A percentile compares a stretch with the other conserved stretches of the same genome.
phyloP scores from a whole-genome alignment of 2,329 filamentous ascomycete genomes.

The Nemania sp. region DNA sequence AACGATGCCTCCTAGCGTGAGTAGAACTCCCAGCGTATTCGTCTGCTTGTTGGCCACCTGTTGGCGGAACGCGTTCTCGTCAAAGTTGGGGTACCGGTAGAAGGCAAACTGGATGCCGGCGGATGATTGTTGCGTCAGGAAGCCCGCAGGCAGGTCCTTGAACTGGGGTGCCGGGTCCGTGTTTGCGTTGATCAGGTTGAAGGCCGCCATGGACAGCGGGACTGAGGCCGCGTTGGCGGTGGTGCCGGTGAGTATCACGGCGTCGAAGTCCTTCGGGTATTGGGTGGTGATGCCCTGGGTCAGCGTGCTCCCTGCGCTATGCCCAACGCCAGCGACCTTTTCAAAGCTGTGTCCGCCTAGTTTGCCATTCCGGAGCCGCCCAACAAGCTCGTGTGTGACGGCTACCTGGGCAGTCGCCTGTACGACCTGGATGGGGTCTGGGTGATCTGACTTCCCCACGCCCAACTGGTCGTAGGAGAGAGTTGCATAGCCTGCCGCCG shows the following conservation, averaged over 20 bases:
- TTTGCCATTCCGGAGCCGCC: constrained; percentile 32
- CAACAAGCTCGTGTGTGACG: constrained; percentile 42
- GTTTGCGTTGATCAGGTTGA: constrained; percentile 28
- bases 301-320: constrained; percentile 45
- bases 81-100: constrained; percentile 30
- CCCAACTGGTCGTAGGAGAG: constrained; percentile 50
- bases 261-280: constrained; percentile 43
- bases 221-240: constrained; percentile 23
- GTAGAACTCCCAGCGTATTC: constrained; percentile 29
- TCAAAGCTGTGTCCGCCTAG: constrained; percentile 36
- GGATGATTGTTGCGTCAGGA: constrained; percentile 25
- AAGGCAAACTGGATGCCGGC: constrained; percentile 32
- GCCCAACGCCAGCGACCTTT: constrained; percentile 46
- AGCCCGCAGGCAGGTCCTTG: constrained; percentile 25
- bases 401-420: constrained; percentile 45
- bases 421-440: constrained; percentile 45
- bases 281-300: constrained; percentile 40
- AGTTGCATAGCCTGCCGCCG: constrained; percentile 44
- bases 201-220: constrained; percentile 21
- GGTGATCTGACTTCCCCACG: constrained; percentile 43
- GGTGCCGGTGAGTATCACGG: constrained; percentile 45
- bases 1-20: constrained; percentile 29
- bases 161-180: constrained; percentile 35
- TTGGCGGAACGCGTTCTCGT: constrained; percentile 23
- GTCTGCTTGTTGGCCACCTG: constrained; percentile 33